Evolutionary conservation across 106 monocot species (phyloP), one percentile per base, ranked within the genome.

Genomic region (Dendrobium huoshanense): DNA sequence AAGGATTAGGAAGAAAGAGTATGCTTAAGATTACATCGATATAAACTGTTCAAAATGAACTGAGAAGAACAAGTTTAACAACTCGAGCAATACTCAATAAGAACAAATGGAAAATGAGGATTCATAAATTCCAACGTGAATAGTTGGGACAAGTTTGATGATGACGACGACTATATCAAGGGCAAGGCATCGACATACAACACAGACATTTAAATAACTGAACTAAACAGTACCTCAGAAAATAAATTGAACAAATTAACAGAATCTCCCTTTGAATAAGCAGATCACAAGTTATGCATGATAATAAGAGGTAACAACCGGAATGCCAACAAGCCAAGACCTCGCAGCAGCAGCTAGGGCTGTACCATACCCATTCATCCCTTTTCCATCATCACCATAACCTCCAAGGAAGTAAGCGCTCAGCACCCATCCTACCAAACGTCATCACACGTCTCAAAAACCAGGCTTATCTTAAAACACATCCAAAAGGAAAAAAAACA

Each of bases 241-340:
- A 25, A 24, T 22, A 24, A 15, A 51, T 45, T 9, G 11, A 48
- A 11, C 48, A 48, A 7, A 7, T 13, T 10, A 51, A 51, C 51
- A 51, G 51, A 51, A 13, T 51, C 10, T 15, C n/a, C 64, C 64
- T 65, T 65, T n/a, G 4, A 65, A 65, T 65, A 22, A 65, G 24
- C 64, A 65, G 25, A 65, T 24, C 64, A 64, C 64, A 64, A 64
- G n/a, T 64, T 25, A 51, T 25, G 24, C 40, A 15, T 17, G 16
- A 48, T 54, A 19, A 77, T 49, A 47, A 6, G 24, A 77, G 10
- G 6, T 9, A 72, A 31, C 84, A 88, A 96, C 96, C 75, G 96
- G 96, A 45, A 94, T 94, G 67, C 94, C 96, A 51, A 86, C 73
- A 1, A 84, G 88, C 96, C 94, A 94, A 27, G 91, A 88, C 77